Conservation (phyloP, 441 rosid genomes). For the Adansonia madagascariensis region DNA sequence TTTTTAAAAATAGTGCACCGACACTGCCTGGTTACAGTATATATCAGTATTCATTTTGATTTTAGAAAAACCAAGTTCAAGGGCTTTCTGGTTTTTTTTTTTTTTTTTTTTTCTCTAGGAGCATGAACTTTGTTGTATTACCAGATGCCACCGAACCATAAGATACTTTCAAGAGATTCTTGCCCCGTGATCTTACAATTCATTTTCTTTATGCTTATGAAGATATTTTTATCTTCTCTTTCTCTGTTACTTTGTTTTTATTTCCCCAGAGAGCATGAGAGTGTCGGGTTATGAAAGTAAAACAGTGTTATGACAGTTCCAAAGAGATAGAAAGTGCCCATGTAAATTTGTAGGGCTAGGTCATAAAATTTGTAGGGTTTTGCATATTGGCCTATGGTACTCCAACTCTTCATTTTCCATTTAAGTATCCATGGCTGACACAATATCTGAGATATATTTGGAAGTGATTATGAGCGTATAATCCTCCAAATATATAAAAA, state of each 20-base stretch:
- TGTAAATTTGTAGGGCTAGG: conserved; percentile 15
- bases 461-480: too few species aligned
- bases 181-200: conserved; percentile 63
- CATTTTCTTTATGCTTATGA: conserved; percentile 30
- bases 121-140: conserved; percentile 30
- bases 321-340: conserved; percentile 1
- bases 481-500: not conserved
- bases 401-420: not conserved
- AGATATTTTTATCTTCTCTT: conserved; percentile 20
- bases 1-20: conserved; percentile 24
- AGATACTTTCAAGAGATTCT: conserved; percentile 53
- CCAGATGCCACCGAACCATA: conserved; percentile 40
- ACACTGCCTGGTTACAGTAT: conserved; percentile 37
- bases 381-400: not conserved
- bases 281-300: conserved; percentile 43
- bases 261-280: conserved; percentile 33
- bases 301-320: conserved; percentile 36
- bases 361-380: conserved; percentile 23
- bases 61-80: conserved; percentile 24
- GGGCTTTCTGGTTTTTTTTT: conserved; percentile 19
- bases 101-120: conserved; percentile 30
- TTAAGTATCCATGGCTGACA: not conserved
- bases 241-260: conserved; percentile 21
- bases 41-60: conserved; percentile 36
- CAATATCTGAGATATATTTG: not conserved